Percentiles rank a stretch among this genome's conserved stretches.
Conservation (phyloP, 202 grass and related monocot genomes). For the Hordeum pubiflorum region DNA sequence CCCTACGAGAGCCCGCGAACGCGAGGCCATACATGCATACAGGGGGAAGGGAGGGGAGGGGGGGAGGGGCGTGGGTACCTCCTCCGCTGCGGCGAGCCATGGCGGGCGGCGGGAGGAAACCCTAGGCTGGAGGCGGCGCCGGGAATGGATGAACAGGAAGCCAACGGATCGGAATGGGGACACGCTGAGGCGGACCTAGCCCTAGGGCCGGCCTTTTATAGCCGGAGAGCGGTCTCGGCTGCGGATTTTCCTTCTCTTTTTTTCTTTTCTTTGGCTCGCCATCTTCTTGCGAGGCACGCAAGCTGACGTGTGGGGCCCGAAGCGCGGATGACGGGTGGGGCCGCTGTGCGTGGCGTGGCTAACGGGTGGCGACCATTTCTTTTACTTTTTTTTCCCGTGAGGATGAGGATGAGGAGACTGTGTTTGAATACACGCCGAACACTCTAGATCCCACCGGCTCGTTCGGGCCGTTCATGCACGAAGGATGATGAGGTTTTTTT, state of each 20-base stretch:
- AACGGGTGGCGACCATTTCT: not conserved
- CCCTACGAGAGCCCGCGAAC: not conserved
- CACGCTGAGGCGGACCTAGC: not conserved
- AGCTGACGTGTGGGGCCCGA: not conserved
- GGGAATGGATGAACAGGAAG: not conserved
- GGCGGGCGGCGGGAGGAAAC: conserved; percentile 25
- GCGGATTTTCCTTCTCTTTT: no score
- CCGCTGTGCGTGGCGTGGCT: not conserved
- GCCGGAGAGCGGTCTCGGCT: not conserved
- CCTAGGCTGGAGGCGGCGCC: conserved; percentile 32
- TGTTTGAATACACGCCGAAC: not conserved
- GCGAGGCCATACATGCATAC: not conserved
- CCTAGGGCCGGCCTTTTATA: conserved; percentile 39
- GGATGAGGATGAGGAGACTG: not conserved
- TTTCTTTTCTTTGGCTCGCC: not conserved
- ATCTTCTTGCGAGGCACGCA: conserved; percentile 9
- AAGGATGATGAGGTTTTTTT: not conserved
- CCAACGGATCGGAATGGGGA: not conserved
- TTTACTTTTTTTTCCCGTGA: not conserved
- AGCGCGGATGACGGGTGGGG: not conserved
- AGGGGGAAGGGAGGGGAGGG: not conserved
- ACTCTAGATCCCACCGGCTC: not conserved
- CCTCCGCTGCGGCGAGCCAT: conserved; percentile 76
- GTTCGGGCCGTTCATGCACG: not conserved
- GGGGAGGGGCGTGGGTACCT: conserved; percentile 8